Percentiles rank a stretch among this genome's conserved stretches.
These are phyloP conservation scores for Dendrobium officinale DNA, from an alignment of 106 monocot species.

Conservation along the genomic window DNA sequence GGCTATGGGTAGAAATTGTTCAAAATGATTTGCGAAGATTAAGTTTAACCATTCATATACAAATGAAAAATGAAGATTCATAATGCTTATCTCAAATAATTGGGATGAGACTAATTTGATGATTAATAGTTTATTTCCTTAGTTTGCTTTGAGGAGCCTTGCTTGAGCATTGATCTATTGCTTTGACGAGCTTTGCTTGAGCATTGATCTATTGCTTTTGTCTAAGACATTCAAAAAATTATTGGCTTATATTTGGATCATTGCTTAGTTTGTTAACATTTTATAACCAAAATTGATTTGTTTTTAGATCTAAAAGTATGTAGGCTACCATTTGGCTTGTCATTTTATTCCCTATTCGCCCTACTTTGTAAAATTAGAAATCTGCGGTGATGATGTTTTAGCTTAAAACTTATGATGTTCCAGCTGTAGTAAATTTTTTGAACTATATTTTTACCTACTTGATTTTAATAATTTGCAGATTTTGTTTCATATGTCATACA, in stretches of 20 bases:
- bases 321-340: neutral
- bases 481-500: conserved; percentile 19
- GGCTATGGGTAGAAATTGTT: too few relatives aligned
- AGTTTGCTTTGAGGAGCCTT: neutral
- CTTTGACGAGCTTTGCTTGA: neutral
- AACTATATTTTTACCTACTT: neutral
- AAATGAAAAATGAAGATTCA: too few relatives aligned
- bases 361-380: neutral
- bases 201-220: neutral
- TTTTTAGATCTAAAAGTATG: neutral
- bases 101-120: neutral
- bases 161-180: neutral
- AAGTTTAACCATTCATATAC: too few relatives aligned
- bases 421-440: neutral
- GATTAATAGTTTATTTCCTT: neutral
- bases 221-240: too few relatives aligned
- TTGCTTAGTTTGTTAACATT: neutral
- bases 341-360: neutral
- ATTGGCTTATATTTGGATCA: neutral
- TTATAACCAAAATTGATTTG: neutral
- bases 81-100: too few relatives aligned
- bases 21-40: too few relatives aligned
- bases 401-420: neutral
- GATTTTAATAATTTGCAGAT: neutral
- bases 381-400: neutral